Evolutionary conservation across 495 filamentous ascomycete genomes (phyloP).

Genomic region (Penicillium lagena): DNA sequence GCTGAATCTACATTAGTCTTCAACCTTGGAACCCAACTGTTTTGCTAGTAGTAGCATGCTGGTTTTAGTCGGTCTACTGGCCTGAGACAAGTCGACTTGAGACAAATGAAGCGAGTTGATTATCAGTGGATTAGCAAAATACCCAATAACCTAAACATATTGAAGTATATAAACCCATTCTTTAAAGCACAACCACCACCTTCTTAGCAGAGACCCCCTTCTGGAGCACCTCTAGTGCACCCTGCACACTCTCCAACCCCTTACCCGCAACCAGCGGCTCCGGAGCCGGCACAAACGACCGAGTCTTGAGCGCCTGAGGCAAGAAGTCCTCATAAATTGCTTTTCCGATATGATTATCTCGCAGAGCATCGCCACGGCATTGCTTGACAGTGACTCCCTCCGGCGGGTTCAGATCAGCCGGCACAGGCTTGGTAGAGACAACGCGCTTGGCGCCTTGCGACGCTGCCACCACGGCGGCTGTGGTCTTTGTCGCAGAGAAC

Average conservation of each 20-base stretch:
- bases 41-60: conserved; percentile 15
- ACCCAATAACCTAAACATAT: no score
- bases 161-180: no score
- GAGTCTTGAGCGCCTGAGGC: conserved; percentile 23
- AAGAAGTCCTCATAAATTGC: conserved; percentile 36
- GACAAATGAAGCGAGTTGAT: no score
- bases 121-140: no score
- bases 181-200: conserved; percentile 27
- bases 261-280: conserved; percentile 26
- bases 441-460: no score
- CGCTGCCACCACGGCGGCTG: not conserved
- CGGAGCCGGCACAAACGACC: conserved; percentile 18
- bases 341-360: conserved; percentile 24
- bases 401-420: no score
- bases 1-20: not conserved
- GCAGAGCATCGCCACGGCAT: not conserved
- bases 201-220: conserved; percentile 35
- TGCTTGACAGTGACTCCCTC: no score
- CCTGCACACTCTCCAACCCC: conserved; percentile 37
- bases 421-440: no score
- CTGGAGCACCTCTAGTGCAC: conserved; percentile 24
- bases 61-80: conserved; percentile 12
- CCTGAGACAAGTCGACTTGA: no score
- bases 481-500: not conserved
- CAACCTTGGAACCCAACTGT: conserved; percentile 4